Conservation (phyloP, 768 basidiomycete genomes). For the Dictyophora rubrovolvata region DNA sequence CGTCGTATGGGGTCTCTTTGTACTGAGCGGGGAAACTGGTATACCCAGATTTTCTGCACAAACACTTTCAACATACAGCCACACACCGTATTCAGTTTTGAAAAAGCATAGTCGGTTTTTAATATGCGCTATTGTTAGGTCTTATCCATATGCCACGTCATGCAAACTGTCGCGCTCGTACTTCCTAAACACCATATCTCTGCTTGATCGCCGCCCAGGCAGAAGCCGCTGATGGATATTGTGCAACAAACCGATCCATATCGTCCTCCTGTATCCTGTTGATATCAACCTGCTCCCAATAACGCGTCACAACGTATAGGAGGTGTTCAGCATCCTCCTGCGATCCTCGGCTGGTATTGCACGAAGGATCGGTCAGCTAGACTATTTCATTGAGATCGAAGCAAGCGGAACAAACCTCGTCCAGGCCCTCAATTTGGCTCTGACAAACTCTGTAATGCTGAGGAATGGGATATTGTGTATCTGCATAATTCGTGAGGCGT, state of each 20-base stretch:
- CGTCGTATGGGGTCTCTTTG: not conserved
- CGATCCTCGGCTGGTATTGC: slow-evolving; percentile 42
- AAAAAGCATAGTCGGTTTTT: not conserved
- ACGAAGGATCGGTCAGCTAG: not conserved
- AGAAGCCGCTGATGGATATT: slow-evolving; percentile 48
- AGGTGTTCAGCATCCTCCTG: slow-evolving; percentile 76
- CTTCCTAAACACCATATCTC: slow-evolving; percentile 10
- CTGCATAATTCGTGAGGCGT: slow-evolving; percentile 54
- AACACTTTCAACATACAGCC: not conserved
- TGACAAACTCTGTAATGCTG: slow-evolving; percentile 75
- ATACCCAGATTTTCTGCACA: not conserved
- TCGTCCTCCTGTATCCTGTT: slow-evolving; percentile 81
- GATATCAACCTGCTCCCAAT: slow-evolving; percentile 77
- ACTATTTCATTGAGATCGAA: not conserved
- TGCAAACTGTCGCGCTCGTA: not conserved
- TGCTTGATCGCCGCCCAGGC: slow-evolving; percentile 63
- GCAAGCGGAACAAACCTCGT: slow-evolving; percentile 44
- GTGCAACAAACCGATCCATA: slow-evolving; percentile 65
- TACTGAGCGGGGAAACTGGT: not conserved
- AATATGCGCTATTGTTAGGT: not conserved
- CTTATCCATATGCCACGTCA: not conserved
- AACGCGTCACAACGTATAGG: slow-evolving; percentile 54
- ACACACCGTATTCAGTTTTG: not conserved
- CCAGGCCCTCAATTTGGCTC: slow-evolving; percentile 80
- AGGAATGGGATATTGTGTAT: slow-evolving; percentile 70